Conservation (phyloP, 2,329 filamentous ascomycete genomes). For the Ophiostoma sp. region DNA sequence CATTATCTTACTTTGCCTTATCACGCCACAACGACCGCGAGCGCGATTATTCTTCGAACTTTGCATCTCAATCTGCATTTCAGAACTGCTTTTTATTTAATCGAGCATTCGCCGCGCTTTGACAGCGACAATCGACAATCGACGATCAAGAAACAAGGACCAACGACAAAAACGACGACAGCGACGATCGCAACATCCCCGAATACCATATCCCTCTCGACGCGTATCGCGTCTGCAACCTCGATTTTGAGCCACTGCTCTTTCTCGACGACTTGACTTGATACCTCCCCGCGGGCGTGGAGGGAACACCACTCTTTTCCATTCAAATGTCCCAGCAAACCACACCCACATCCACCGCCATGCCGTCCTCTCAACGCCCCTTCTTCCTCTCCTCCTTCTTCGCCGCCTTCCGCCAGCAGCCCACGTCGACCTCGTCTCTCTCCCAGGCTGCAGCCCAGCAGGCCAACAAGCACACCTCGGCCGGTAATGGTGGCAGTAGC, state of each 20-base stretch:
- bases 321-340: background rate
- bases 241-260: background rate
- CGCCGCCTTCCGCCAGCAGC: slow-evolving; percentile 55
- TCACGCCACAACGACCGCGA: background rate
- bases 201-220: background rate
- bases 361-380: slow-evolving; percentile 53
- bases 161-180: background rate
- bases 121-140: background rate
- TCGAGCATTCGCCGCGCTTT: background rate
- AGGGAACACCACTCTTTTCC: background rate
- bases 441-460: slow-evolving; percentile 35
- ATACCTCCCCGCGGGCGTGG: slow-evolving; percentile 7
- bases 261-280: background rate
- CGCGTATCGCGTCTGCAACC: background rate
- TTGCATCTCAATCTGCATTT: background rate
- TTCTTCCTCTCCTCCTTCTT: slow-evolving; percentile 60
- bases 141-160: background rate
- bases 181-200: background rate
- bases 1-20: slow-evolving; percentile 1
- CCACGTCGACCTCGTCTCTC: slow-evolving; percentile 33
- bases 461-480: slow-evolving; percentile 42
- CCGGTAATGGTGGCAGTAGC: slow-evolving; percentile 27
- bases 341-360: slow-evolving; percentile 33
- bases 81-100: background rate
- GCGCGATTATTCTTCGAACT: background rate